Conservation (phyloP, 164 flowering plant genomes). For the Sextonia rubra region DNA sequence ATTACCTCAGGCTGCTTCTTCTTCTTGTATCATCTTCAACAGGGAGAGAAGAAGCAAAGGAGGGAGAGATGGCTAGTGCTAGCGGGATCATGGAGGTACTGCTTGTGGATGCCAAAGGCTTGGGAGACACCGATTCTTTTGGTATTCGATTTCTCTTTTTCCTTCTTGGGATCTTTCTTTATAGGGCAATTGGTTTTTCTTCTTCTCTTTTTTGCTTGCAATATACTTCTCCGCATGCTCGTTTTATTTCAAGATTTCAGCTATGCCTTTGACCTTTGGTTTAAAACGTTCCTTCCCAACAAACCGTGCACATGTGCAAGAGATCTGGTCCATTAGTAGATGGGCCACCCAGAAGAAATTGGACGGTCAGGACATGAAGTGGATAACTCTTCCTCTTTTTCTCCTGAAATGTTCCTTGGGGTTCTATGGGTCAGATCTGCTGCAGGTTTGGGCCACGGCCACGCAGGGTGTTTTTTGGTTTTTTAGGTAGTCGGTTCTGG, state of each 20-base stretch:
- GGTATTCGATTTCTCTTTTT: neutral
- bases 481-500: too few relatives aligned
- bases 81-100: constrained; percentile 19
- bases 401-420: too few relatives aligned
- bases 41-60: neutral
- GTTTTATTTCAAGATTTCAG: neutral
- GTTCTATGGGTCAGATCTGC: too few relatives aligned
- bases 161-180: neutral
- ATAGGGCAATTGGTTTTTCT: neutral
- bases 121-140: constrained; percentile 6
- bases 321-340: too few relatives aligned
- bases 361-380: too few relatives aligned
- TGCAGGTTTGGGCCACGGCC: too few relatives aligned
- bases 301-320: neutral
- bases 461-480: too few relatives aligned
- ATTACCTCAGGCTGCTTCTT: neutral
- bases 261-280: neutral
- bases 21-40: neutral
- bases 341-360: too few relatives aligned
- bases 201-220: too few relatives aligned
- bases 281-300: too few relatives aligned
- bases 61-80: constrained; percentile 9
- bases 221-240: too few relatives aligned
- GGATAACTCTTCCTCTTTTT: too few relatives aligned
- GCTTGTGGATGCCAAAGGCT: constrained; percentile 19